These are phyloP conservation scores for Albugo laibachii DNA, from an alignment of 352 stramenopile species.

Conservation along the genomic window DNA sequence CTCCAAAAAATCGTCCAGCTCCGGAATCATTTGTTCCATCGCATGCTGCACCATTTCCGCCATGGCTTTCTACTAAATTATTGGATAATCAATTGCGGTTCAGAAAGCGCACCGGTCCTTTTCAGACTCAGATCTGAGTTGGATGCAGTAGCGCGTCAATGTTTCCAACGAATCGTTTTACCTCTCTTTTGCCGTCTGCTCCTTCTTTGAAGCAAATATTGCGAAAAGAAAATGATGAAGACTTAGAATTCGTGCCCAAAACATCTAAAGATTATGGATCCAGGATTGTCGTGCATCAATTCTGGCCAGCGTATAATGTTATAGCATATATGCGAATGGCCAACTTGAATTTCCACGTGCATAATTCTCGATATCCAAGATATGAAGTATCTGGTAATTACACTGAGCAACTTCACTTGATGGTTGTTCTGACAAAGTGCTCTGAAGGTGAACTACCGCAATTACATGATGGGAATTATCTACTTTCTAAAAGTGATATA, in stretches of 20 bases:
- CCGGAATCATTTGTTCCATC: constrained; percentile 88
- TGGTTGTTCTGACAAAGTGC: neutral
- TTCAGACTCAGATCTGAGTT: too few relatives aligned
- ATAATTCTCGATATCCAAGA: constrained; percentile 66
- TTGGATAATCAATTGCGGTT: too few relatives aligned
- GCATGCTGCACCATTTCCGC: constrained; percentile 84
- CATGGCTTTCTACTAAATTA: constrained; percentile 20
- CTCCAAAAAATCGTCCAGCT: constrained; percentile 84
- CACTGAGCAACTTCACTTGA: neutral
- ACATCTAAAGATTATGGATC: constrained; percentile 52
- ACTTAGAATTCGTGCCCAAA: constrained; percentile 30
- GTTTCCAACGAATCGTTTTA: constrained; percentile 69
- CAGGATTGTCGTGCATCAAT: constrained; percentile 59
- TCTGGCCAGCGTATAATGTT: constrained; percentile 65
- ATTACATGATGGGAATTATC: constrained; percentile 71
- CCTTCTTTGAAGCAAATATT: constrained; percentile 54
- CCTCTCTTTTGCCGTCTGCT: constrained; percentile 43
- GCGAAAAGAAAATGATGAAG: constrained; percentile 15
- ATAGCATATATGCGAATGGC: constrained; percentile 71
- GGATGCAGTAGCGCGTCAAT: constrained; percentile 12
- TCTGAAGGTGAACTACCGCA: constrained; percentile 47
- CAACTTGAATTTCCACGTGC: constrained; percentile 49
- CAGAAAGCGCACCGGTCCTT: too few relatives aligned
- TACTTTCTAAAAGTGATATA: constrained; percentile 66
- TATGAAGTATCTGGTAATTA: constrained; percentile 52